These are phyloP conservation scores for Trametes meyenii DNA, from an alignment of 768 basidiomycete species.

Conservation along the genomic window DNA sequence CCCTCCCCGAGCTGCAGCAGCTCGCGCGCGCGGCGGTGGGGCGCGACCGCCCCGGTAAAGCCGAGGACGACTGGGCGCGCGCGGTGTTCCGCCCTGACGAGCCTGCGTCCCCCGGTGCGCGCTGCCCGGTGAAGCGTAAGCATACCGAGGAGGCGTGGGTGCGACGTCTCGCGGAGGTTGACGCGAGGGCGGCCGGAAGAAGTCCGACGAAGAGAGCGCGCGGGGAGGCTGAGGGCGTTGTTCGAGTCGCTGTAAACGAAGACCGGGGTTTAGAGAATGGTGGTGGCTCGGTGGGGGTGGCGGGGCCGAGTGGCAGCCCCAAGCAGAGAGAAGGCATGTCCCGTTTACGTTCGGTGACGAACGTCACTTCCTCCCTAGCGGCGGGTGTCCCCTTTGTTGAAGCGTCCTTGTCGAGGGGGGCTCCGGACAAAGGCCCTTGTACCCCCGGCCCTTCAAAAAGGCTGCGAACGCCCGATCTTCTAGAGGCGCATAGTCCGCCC, in stretches of 20 bases:
- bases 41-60: slow-evolving; percentile 52
- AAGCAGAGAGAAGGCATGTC: slow-evolving; percentile 10
- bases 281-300: background rate
- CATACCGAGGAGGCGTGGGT: slow-evolving; percentile 45
- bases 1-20: slow-evolving; percentile 51
- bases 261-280: background rate
- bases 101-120: slow-evolving; percentile 42
- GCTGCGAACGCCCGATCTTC: background rate
- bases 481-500: too few relatives aligned
- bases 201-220: slow-evolving; percentile 11
- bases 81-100: slow-evolving; percentile 42
- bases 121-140: slow-evolving; percentile 43
- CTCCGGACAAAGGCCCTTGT: background rate
- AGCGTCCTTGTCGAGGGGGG: background rate
- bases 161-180: slow-evolving; percentile 39
- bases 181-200: slow-evolving; percentile 24
- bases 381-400: background rate
- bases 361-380: slow-evolving; percentile 10
- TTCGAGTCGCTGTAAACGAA: background rate
- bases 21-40: slow-evolving; percentile 60
- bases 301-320: background rate
- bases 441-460: background rate
- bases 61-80: slow-evolving; percentile 50
- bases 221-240: background rate
- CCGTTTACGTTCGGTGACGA: slow-evolving; percentile 28